phyloP scores from a whole-genome alignment of 352 stramenopile genomes.

The Peronosclerospora sorghi region DNA sequence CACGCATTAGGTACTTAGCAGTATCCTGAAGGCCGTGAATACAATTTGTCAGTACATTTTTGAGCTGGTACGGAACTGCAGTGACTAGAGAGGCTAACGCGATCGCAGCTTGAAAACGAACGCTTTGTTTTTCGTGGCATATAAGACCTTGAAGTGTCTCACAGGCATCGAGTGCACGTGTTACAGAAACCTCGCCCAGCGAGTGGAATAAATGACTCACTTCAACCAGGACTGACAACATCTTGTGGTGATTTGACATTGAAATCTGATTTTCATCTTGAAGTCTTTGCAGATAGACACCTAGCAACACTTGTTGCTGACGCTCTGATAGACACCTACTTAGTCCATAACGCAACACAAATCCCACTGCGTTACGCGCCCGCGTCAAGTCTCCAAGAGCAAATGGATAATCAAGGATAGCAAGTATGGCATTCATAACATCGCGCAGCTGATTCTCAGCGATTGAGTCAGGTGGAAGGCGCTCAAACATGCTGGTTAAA shows the following conservation, averaged over 20 bases:
- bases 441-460: conserved; percentile 48
- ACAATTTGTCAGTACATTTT: conserved; percentile 33
- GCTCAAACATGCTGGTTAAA: conserved; percentile 68
- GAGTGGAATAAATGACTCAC: conserved; percentile 58
- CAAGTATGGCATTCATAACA: conserved; percentile 52
- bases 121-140: conserved; percentile 62
- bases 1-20: conserved; percentile 28
- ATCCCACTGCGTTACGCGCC: conserved; percentile 70
- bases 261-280: conserved; percentile 25
- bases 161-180: conserved; percentile 29
- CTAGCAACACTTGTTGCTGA: conserved; percentile 50
- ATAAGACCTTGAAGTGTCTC: conserved; percentile 31
- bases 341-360: conserved; percentile 59
- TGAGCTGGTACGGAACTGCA: conserved; percentile 51
- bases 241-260: conserved; percentile 55
- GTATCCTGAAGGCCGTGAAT: conserved; percentile 33
- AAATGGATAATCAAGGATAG: conserved; percentile 65
- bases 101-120: conserved; percentile 58
- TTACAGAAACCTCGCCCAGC: conserved; percentile 49
- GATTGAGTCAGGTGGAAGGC: conserved; percentile 48
- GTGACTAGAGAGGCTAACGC: conserved; percentile 52
- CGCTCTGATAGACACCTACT: conserved; percentile 50
- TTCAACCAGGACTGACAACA: conserved; percentile 46
- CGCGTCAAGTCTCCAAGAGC: conserved; percentile 58
- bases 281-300: conserved; percentile 44